A percentile compares a stretch with the other conserved stretches of the same genome.
Conservation (phyloP, 2,329 filamentous ascomycete genomes). For the Colletotrichum karsti region DNA sequence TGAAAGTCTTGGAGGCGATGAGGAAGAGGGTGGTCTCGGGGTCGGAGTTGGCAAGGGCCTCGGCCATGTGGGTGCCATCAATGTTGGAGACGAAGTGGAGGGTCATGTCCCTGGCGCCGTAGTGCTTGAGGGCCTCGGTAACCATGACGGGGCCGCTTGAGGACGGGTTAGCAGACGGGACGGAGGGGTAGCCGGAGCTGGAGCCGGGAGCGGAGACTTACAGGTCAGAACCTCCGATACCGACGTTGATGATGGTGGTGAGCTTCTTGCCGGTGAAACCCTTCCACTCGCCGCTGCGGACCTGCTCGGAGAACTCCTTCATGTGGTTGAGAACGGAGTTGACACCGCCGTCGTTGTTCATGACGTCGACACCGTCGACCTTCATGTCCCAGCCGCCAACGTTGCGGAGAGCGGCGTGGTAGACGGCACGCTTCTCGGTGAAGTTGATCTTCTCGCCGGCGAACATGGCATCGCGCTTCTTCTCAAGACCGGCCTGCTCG, state of each 20-base stretch:
- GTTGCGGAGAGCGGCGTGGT: conserved; percentile 94
- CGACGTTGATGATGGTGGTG: conserved; percentile 95
- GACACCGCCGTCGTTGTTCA: conserved; percentile 87
- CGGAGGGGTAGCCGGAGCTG: neutral
- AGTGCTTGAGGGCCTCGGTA: conserved; percentile 95
- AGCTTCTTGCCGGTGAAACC: conserved; percentile 98
- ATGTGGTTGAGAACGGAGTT: conserved; percentile 94
- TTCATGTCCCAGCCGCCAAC: conserved; percentile 81
- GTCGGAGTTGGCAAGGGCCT: conserved; percentile 87
- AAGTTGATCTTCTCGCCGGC: conserved; percentile 99
- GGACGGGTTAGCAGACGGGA: conserved; percentile 24
- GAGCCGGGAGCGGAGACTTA: conserved; percentile 57
- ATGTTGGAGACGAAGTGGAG: conserved; percentile 99
- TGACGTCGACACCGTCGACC: conserved; percentile 92
- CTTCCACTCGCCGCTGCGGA: conserved; percentile 95
- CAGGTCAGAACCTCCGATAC: conserved; percentile 98
- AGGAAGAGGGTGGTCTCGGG: conserved; percentile 99
- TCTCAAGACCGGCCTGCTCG: conserved; percentile 88
- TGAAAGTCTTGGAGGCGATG: conserved; percentile 99
- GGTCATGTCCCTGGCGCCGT: conserved; percentile 84
- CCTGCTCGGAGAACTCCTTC: conserved; percentile 96
- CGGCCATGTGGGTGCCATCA: conserved; percentile 96
- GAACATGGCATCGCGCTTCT: conserved; percentile 98
- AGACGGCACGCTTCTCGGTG: conserved; percentile 95
- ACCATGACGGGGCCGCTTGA: conserved; percentile 96